Base-by-base conservation (phyloP, 306 rosid genomes). In the Vicia faba region DNA sequence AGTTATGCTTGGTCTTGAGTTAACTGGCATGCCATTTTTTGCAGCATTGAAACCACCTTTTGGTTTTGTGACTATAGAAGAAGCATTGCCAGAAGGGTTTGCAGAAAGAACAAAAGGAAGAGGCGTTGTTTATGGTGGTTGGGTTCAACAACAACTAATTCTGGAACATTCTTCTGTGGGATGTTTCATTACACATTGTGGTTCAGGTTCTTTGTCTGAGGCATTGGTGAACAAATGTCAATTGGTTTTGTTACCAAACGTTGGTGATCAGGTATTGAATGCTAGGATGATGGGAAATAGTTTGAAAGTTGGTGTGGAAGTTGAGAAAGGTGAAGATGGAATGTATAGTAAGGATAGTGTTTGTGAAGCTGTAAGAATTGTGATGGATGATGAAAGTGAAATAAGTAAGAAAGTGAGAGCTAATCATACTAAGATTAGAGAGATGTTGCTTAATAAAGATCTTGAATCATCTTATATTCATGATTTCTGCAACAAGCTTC, bases 291-390 rank as follows among this genome's bases (percentile, higher is more conserved):
- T 70, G 75, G 65, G 51, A 3, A 74, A 66, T 4, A 78, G 49
- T 45, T 67, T 77, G 67, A 33, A 69, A 48, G 80, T 73, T 64
- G 85, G 85, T 10, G 80, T 77, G 62, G 82, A 65, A 53, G 80
- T 77, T 23, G 72, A 65, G 72, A 78, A 81, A 44, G 78, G 61
- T 35, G 80, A 78, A 2, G 71, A 77, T 59, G 85, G 80, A 1
- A 9, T 65, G 12, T 74, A 65, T 59, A 77, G 61, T 0, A 78
- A 16, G 49, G 78, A 53, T 0, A 61, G 58, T 26, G 80, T 82
- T 0, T 70, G 70, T 5, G 33, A 56, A 41, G 73, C 78, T 53
- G 80, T 82, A 50, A 74, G 56, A 2, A 70, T 54, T 25, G 78
- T 71, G 59, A 74, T 78, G 83, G 75, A 78, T 61, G 64, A 13